Evolutionary conservation across 768 basidiomycete species (phyloP).

Genomic region (Trametes cingulata): DNA sequence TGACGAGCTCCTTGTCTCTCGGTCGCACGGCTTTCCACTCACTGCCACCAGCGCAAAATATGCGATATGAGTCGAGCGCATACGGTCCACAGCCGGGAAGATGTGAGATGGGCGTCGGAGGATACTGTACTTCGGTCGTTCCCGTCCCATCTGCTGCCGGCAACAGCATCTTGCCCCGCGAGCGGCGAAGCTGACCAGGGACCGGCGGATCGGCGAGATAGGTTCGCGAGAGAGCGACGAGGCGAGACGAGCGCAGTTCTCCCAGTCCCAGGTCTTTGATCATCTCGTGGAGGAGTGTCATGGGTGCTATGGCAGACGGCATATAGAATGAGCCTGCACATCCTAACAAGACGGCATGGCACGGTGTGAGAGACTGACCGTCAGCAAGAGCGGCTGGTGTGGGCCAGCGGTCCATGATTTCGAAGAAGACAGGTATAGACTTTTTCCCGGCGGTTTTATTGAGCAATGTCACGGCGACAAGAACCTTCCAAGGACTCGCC

Average conservation of each 20-base stretch:
- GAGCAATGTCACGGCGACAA: constrained; percentile 65
- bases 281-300: not conserved
- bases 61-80: constrained; percentile 75
- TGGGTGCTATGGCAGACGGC: not conserved
- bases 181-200: not conserved
- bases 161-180: constrained; percentile 1
- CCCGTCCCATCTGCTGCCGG: not conserved
- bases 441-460: constrained; percentile 68
- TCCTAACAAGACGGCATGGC: too few species aligned
- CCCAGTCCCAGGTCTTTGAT: constrained; percentile 61
- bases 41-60: constrained; percentile 52
- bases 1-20: constrained; percentile 66
- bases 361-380: constrained; percentile 41
- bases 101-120: constrained; percentile 52
- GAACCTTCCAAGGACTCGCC: constrained; percentile 66
- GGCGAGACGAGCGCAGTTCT: constrained; percentile 53
- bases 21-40: constrained; percentile 69
- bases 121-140: constrained; percentile 35
- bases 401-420: constrained; percentile 57
- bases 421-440: constrained; percentile 67
- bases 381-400: constrained; percentile 53
- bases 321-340: not conserved
- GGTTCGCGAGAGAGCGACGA: constrained; percentile 40
- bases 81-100: constrained; percentile 69
- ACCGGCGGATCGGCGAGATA: constrained; percentile 6